Conservation (phyloP, 495 filamentous ascomycete genomes). For the Aspergillus ostianus region DNA sequence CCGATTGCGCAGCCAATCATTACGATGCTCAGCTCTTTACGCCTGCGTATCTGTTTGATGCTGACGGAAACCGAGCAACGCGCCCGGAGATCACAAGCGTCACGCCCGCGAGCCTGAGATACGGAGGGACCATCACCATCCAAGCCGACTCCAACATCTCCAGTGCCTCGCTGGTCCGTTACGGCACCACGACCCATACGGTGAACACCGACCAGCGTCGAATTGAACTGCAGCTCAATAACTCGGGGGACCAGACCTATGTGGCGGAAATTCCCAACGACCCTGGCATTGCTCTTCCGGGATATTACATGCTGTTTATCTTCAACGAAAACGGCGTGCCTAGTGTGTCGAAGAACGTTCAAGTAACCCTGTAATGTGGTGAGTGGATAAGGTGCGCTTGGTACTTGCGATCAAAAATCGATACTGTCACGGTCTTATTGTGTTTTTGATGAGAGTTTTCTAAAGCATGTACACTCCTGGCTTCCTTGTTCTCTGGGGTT, state of each 20-base stretch:
- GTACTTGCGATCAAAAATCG: too few species aligned
- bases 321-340: constrained; percentile 48
- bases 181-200: constrained; percentile 52
- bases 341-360: too few species aligned
- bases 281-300: constrained; percentile 51
- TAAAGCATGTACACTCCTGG: too few species aligned
- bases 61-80: constrained; percentile 36
- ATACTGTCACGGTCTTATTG: too few species aligned
- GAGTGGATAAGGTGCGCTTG: too few species aligned
- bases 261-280: constrained; percentile 43
- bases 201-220: constrained; percentile 61
- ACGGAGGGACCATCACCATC: constrained; percentile 29
- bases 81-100: constrained; percentile 40
- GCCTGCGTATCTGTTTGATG: constrained; percentile 53
- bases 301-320: constrained; percentile 59
- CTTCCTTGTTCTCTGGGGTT: too few species aligned
- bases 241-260: constrained; percentile 16
- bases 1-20: constrained; percentile 52
- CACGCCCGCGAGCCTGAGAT: too few species aligned
- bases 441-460: too few species aligned
- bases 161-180: constrained; percentile 40
- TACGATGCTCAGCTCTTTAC: constrained; percentile 57
- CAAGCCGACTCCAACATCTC: constrained; percentile 4
- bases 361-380: too few species aligned
- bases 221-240: constrained; percentile 34